Conservation (phyloP, 306 rosid genomes). For the Adenanthera pavonina region DNA sequence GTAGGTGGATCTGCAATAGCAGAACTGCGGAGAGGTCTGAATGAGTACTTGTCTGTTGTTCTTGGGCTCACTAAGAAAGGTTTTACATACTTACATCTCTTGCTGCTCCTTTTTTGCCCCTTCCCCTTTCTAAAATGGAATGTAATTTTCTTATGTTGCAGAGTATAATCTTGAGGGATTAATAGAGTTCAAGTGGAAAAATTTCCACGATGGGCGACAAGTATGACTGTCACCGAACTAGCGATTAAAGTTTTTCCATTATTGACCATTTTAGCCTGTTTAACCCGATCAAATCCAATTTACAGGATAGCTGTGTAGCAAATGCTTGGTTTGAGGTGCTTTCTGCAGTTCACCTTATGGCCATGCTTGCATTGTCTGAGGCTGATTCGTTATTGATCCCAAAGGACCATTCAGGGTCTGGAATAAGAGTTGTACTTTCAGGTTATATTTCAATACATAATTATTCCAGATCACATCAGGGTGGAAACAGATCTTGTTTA, state of each 20-base stretch:
- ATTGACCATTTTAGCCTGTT: slow-evolving; percentile 17
- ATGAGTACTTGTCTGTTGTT: slow-evolving; percentile 81
- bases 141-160: slow-evolving; percentile 46
- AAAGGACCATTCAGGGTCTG: slow-evolving; percentile 72
- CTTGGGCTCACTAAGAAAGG: slow-evolving; percentile 84
- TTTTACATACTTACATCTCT: slow-evolving; percentile 33
- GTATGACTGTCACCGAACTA: slow-evolving; percentile 45
- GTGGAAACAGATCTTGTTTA: slow-evolving; percentile 1
- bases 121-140: neutral
- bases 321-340: slow-evolving; percentile 86
- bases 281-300: slow-evolving; percentile 35
- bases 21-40: slow-evolving; percentile 73
- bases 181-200: slow-evolving; percentile 87
- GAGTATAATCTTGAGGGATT: slow-evolving; percentile 71
- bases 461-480: neutral
- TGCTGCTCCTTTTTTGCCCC: neutral
- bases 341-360: slow-evolving; percentile 77
- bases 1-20: slow-evolving; percentile 81
- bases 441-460: slow-evolving; percentile 46
- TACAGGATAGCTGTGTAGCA: slow-evolving; percentile 70
- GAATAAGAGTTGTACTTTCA: slow-evolving; percentile 79
- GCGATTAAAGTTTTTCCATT: neutral
- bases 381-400: slow-evolving; percentile 87
- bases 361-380: slow-evolving; percentile 80
- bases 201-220: slow-evolving; percentile 61